Conservation (phyloP, 2,329 filamentous ascomycete genomes). For the Xylariaceae sp. region DNA sequence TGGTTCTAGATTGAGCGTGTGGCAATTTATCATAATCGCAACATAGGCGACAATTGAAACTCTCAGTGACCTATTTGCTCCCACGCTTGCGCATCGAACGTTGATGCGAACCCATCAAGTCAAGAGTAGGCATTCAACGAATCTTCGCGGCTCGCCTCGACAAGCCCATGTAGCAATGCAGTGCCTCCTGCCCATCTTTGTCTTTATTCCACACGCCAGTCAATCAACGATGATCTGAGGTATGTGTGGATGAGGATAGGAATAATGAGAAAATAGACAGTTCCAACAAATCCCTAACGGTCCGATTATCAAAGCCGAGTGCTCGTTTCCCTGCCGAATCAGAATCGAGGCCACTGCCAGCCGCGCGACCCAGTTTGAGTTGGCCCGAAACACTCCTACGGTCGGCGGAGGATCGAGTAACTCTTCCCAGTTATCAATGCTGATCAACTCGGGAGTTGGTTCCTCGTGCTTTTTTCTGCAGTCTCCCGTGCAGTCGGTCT, state of each 20-base stretch:
- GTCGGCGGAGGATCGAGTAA: slow-evolving; percentile 4
- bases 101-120: too few relatives aligned
- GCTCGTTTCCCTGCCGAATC: neutral
- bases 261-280: slow-evolving; percentile 3
- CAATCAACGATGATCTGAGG: slow-evolving; percentile 4
- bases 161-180: too few relatives aligned
- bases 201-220: neutral
- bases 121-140: too few relatives aligned
- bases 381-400: slow-evolving; percentile 1
- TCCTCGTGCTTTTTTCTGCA: neutral
- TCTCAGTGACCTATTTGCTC: too few relatives aligned
- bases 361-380: slow-evolving; percentile 5
- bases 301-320: neutral
- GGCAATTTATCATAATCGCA: too few relatives aligned
- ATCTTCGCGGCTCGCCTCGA: too few relatives aligned
- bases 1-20: too few relatives aligned
- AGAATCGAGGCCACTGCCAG: slow-evolving; percentile 5
- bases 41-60: too few relatives aligned
- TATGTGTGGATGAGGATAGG: slow-evolving; percentile 1
- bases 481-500: slow-evolving; percentile 3
- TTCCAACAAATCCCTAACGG: slow-evolving; percentile 6
- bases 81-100: too few relatives aligned
- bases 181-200: too few relatives aligned
- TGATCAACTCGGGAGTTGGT: neutral
- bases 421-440: slow-evolving; percentile 8